Base-by-base conservation (phyloP, 2,329 filamentous ascomycete species). In the Pyrenophora graminea region DNA sequence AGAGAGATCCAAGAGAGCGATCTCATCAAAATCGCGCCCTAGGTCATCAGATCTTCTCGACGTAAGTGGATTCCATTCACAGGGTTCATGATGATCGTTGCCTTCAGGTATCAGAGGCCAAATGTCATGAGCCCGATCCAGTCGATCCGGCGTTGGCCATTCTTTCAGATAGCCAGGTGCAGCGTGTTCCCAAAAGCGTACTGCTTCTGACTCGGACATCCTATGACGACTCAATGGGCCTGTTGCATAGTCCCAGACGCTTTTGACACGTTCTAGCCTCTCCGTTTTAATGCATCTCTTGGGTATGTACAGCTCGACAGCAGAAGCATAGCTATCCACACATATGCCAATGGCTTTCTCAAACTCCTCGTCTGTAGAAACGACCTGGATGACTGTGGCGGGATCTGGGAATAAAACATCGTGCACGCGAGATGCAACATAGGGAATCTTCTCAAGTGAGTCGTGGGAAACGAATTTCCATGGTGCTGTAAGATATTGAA, bases 321-420 rank as follows among this genome's bases (percentile, higher is more conserved):
- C 71, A 9, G 49, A 45, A 1, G 34, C 4, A 48, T 71, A 75
- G 39, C 63, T 63, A 37, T 76, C 72, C 2, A 74, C 56, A 38
- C 73, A 74, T 0, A 42, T 15, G 4, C 70, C 72, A 19, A 73
- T 68, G 5, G 70, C 66, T 9, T 55, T 33, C 15, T 39, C 41
- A 0, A 40, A 57, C 2, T 71, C 67, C 15, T 66, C 45, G 15
- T 68, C 64, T 3, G 45, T 23, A 3, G 67, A 56, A n/a, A 64
- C 15, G 4, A 52, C 42, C 4, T 53, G 43, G 0, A 69, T 49
- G 7, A 62, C 67, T 4, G n/a, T 39, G 7, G 6, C 40, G 23
- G 64, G 47, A 1, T 61, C 40, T 3, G 61, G 55, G 15, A 68
- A 71, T 2, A 72, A 40, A 3, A 56, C 43, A 1, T 36, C 39